Evolutionary conservation across 441 rosid genomes (phyloP).

Genomic region (Aleurites moluccanus): DNA sequence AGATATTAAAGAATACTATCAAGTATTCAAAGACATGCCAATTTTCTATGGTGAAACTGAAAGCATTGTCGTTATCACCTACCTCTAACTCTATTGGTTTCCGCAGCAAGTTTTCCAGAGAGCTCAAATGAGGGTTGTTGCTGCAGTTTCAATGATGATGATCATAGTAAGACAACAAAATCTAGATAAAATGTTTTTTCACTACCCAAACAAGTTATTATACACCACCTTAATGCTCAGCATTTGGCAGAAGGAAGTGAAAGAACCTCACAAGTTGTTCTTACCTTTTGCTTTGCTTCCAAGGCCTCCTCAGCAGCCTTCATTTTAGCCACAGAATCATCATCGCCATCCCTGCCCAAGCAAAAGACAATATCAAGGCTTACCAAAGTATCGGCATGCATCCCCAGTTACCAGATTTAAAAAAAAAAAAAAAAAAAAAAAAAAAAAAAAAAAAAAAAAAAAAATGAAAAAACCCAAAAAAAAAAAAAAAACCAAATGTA

Average conservation of each 20-base stretch:
- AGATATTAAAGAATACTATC: not conserved
- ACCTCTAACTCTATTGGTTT: slow-evolving; percentile 93
- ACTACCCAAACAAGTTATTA: slow-evolving; percentile 3
- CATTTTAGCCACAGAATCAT: slow-evolving; percentile 77
- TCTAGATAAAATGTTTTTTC: slow-evolving; percentile 19
- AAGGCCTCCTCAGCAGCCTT: slow-evolving; percentile 88
- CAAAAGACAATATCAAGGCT: slow-evolving; percentile 16
- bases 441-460: no score
- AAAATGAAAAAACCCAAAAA: no score
- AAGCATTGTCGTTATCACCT: slow-evolving; percentile 19
- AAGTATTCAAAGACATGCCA: not conserved
- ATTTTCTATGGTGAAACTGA: not conserved
- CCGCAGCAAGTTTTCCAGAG: slow-evolving; percentile 96
- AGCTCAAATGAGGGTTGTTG: slow-evolving; percentile 88
- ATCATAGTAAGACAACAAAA: slow-evolving; percentile 17
- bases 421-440: no score
- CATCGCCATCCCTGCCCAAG: slow-evolving; percentile 51
- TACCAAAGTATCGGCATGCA: not conserved
- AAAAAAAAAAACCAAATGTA: no score
- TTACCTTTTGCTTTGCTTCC: slow-evolving; percentile 77
- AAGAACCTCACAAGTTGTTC: slow-evolving; percentile 4
- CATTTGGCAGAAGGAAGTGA: slow-evolving; percentile 1
- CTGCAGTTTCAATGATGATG: slow-evolving; percentile 41
- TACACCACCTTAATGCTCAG: not conserved
- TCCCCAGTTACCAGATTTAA: slow-evolving; percentile 6